Evolutionary conservation across 805 yeast genomes (phyloP), one percentile per base, ranked within the genome.

Genomic region (Limtongia smithiae): DNA sequence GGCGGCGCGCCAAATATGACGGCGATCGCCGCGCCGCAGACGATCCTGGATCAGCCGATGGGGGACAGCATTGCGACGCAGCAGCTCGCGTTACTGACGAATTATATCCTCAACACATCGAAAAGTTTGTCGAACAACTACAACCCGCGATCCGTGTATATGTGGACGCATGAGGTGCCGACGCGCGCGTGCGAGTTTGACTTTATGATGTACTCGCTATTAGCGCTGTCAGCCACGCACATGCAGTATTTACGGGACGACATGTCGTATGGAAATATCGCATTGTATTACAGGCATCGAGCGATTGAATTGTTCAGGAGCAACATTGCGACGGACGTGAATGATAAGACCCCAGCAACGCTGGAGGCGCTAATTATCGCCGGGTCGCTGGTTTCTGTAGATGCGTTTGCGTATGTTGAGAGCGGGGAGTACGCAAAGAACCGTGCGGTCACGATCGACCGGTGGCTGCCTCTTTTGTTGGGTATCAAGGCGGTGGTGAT

Each of bases 151-250:
- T 52, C 57, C 11, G 54, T 52, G n/a, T 52, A 52, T 21, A 48
- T 52, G 54, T 54, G 58, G 58, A 55, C 54, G 4, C 54, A 48
- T 28, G 57, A 54, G 18, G 54, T 54, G 37, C 58, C 58, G 8
- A 43, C 50, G 14, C 41, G 52, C 54, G 58, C 58, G 2, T 52
- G 51, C 37, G 50, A 52, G 38, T 46, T 43, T 27, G 51, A 54
- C 21, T 52, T 51, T 27, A 37, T 54, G 50, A 54, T 54, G 58
- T 48, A 54, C 41, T 55, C 58, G 7, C 27, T 54, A 3, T 48
- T 54, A n/a, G 54, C 58, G 20, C 34, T 54, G 22, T 48, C 58
- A 15, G 57, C 58, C 20, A 52, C 58, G 12, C 58, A 54, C 27
- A 22, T 54, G 30, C 55, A 45, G 32, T 54, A 48, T 30, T 45